phyloP scores from a whole-genome alignment of 306 rosid species.

The Acacia crassicarpa region DNA sequence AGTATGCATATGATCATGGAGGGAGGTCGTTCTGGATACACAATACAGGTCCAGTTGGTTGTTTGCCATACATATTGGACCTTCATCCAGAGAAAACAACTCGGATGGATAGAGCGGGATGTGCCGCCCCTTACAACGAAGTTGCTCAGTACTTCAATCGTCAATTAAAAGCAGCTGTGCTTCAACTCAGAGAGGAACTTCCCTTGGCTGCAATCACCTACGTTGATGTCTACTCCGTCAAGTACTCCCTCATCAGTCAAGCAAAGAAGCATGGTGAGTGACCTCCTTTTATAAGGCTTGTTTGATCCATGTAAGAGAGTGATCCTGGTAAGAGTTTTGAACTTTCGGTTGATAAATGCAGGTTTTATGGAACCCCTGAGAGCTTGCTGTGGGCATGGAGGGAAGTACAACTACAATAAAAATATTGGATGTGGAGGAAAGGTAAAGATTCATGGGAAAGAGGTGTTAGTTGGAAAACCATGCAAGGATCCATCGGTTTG shows the following conservation, averaged over 20 bases:
- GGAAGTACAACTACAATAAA: conserved; percentile 62
- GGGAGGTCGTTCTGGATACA: conserved; percentile 61
- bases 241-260: conserved; percentile 66
- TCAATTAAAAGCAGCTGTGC: conserved; percentile 21
- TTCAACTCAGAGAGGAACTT: conserved; percentile 54
- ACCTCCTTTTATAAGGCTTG: not conserved
- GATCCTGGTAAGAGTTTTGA: not conserved
- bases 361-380: conserved; percentile 66
- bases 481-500: conserved; percentile 62
- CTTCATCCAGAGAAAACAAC: conserved; percentile 20
- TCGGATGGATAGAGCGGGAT: conserved; percentile 54
- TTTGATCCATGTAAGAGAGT: not conserved
- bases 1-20: conserved; percentile 46
- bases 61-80: conserved; percentile 51
- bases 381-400: conserved; percentile 92
- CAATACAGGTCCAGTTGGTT: conserved; percentile 56
- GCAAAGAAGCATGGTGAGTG: conserved; percentile 54
- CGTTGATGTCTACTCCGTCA: conserved; percentile 71
- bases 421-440: conserved; percentile 62
- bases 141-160: conserved; percentile 67
- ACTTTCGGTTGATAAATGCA: conserved; percentile 30
- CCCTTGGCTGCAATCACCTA: conserved; percentile 69
- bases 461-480: conserved; percentile 52
- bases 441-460: conserved; percentile 47
- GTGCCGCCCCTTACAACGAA: conserved; percentile 54